These are phyloP conservation scores for Infundibulicybe gibba DNA, from an alignment of 768 basidiomycete species.

Conservation along the genomic window DNA sequence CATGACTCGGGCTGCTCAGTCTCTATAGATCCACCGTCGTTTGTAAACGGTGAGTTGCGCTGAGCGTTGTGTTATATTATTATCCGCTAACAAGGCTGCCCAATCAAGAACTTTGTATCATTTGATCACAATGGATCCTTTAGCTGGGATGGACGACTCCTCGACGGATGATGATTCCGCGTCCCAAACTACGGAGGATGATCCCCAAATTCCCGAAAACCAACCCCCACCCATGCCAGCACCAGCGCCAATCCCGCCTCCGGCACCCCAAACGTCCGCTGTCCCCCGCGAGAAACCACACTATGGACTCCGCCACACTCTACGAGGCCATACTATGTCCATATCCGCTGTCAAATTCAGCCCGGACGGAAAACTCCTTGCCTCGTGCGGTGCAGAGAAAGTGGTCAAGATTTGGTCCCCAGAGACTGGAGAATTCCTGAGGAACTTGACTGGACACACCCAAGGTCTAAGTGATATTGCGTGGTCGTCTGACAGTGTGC, in stretches of 20 bases:
- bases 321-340: conserved; percentile 76
- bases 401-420: conserved; percentile 82
- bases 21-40: too few species aligned
- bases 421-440: conserved; percentile 71
- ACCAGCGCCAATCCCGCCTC: conserved; percentile 28
- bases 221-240: conserved; percentile 30
- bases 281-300: conserved; percentile 55
- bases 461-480: conserved; percentile 86
- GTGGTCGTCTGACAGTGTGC: conserved; percentile 81
- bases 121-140: conserved; percentile 32
- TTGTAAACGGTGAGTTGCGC: too few species aligned
- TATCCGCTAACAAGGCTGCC: too few species aligned
- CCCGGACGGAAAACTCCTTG: conserved; percentile 79
- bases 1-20: too few species aligned
- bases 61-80: too few species aligned
- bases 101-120: background rate
- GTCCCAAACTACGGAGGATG: conserved; percentile 84
- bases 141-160: conserved; percentile 47
- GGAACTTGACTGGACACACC: conserved; percentile 72
- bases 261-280: conserved; percentile 22
- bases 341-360: conserved; percentile 92
- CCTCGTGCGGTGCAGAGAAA: conserved; percentile 82
- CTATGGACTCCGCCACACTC: conserved; percentile 63
- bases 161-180: conserved; percentile 61
- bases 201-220: conserved; percentile 70